phyloP scores from a whole-genome alignment of 2,329 filamentous ascomycete species.

The Nigrospora oryzae region DNA sequence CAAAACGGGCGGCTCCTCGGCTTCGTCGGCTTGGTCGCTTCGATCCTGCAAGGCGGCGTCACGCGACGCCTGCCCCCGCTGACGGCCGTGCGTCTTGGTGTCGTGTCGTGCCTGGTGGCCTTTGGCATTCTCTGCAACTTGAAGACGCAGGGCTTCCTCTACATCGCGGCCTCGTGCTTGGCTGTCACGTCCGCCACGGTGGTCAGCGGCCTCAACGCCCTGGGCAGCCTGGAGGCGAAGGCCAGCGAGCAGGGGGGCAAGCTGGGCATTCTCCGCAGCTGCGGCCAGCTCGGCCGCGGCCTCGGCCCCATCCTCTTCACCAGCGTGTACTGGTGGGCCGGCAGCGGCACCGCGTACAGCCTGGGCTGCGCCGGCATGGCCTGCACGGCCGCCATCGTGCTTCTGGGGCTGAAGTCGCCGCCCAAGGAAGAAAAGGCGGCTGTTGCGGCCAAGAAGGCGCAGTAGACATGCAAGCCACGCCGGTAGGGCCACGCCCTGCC shows the following conservation, averaged over 20 bases:
- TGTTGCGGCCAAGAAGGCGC: background rate
- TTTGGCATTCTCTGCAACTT: constrained; percentile 74
- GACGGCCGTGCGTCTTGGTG: constrained; percentile 69
- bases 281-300: constrained; percentile 82
- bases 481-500: too few species aligned
- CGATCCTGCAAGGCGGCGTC: constrained; percentile 86
- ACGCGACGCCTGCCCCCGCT: constrained; percentile 79
- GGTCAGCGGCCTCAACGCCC: constrained; percentile 83
- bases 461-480: background rate
- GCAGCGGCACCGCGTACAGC: constrained; percentile 74
- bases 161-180: constrained; percentile 72
- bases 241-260: constrained; percentile 77
- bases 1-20: constrained; percentile 82
- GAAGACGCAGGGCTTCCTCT: constrained; percentile 60
- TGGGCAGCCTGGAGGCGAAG: constrained; percentile 82
- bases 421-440: constrained; percentile 4
- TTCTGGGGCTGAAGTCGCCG: constrained; percentile 63
- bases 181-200: constrained; percentile 91
- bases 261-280: constrained; percentile 70
- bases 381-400: constrained; percentile 61
- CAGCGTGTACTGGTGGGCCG: constrained; percentile 97
- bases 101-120: constrained; percentile 66
- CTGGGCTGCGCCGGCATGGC: constrained; percentile 76
- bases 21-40: constrained; percentile 84
- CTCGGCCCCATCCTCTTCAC: constrained; percentile 87